Base-by-base conservation (phyloP, 495 filamentous ascomycete species). In the Bombardia bombarda region DNA sequence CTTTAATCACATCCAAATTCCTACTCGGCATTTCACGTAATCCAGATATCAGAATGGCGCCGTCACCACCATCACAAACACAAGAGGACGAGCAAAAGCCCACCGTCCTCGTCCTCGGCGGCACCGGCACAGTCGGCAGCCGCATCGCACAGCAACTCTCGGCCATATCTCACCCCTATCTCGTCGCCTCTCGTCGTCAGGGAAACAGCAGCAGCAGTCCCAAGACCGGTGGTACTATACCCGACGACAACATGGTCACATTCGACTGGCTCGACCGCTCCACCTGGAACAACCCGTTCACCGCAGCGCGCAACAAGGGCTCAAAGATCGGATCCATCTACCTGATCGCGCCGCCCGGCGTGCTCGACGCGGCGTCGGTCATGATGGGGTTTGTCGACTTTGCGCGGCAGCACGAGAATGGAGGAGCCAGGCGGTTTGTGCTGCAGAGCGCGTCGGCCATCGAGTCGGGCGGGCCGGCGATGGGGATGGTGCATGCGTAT, bases 191-290 rank as follows among this genome's bases (percentile, higher is more conserved):
- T 3, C 64, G 65, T 6, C 9, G 13, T 10, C n/a, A n/a, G n/a
- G n/a, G n/a, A n/a, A 59, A 47, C 20, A 49, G 52, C 25, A 47
- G 9, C 16, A 16, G 6, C 38, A 17, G 21, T 17, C 26, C 26
- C 13, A 7, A 7, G 7, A 30, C 26, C 13, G 7, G 7, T 30
- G 32, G 1, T 32, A 25, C 1, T 13, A 30, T n/a, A 22, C 1
- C 8, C n/a, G 32, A 43, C 7, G 25, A 52, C 14, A 40, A 43
- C 7, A 61, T 53, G 33, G 61, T 70, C 16, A 51, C 53, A 22
- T 77, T 76, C 45, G 63, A 75, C 61, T 76, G 70, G 68, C 16
- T 57, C 32, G 61, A 77, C 56, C 20, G 45, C 19, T 20, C 50
- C 25, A 74, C 70, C 1, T 73, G 60, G 53, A 31, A 31, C 16